Percentiles rank a stretch among this genome's conserved stretches.
Conservation (phyloP, 2,329 filamentous ascomycete genomes). For the Penicillium corylophilum region DNA sequence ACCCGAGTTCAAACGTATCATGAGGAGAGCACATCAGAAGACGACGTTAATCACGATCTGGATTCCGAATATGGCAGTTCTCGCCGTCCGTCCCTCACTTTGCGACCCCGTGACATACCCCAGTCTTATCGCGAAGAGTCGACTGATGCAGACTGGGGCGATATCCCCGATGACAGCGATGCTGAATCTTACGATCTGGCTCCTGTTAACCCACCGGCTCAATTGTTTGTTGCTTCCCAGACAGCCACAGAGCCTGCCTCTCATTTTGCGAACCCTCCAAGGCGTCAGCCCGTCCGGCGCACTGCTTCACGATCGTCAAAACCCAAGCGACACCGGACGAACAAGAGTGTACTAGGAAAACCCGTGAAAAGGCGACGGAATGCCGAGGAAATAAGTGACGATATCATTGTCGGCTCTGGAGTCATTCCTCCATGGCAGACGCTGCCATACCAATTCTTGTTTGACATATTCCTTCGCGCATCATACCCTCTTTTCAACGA, state of each 20-base stretch:
- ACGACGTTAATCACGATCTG: conserved; percentile 19
- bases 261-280: neutral
- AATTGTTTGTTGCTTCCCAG: neutral
- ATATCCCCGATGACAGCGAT: conserved; percentile 8
- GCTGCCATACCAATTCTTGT: conserved; percentile 67
- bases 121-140: conserved; percentile 38
- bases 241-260: neutral
- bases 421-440: conserved; percentile 58
- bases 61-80: conserved; percentile 12
- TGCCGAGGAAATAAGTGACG: conserved; percentile 16
- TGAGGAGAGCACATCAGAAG: conserved; percentile 37
- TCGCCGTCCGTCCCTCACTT: conserved; percentile 24
- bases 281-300: conserved; percentile 10
- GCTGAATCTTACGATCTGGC: conserved; percentile 7
- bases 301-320: conserved; percentile 3
- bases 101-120: conserved; percentile 33
- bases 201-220: neutral
- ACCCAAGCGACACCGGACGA: conserved; percentile 16
- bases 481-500: conserved; percentile 56
- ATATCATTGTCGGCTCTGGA: conserved; percentile 24
- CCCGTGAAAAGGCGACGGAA: conserved; percentile 29
- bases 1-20: conserved; percentile 38
- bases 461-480: conserved; percentile 68
- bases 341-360: conserved; percentile 9
- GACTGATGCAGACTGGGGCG: conserved; percentile 29